Conservation (phyloP, 2,329 filamentous ascomycete species). For the Diaporthe ilicicola region DNA sequence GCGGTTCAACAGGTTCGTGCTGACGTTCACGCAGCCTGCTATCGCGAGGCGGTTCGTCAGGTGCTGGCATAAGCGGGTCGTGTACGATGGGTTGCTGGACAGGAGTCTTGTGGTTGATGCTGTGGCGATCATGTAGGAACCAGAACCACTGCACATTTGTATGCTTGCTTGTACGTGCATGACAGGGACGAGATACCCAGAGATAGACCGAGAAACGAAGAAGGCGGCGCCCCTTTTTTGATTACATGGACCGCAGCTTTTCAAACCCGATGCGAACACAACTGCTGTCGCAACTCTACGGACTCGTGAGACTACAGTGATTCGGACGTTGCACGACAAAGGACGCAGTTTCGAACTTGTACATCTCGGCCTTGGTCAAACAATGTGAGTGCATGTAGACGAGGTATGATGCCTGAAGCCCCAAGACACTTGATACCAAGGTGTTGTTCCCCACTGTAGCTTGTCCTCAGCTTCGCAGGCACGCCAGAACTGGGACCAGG, state of each 20-base stretch:
- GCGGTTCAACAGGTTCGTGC: conserved; percentile 57
- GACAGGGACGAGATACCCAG: neutral
- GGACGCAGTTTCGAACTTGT: no score
- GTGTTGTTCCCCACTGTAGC: no score
- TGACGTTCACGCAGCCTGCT: conserved; percentile 62
- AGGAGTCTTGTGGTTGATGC: conserved; percentile 40
- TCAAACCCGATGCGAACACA: no score
- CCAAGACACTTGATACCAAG: no score
- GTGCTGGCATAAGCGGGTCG: conserved; percentile 50
- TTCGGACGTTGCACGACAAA: no score
- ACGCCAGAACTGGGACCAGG: no score
- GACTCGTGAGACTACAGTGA: no score
- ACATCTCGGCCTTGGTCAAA: no score
- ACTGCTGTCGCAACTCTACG: no score
- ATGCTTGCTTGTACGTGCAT: neutral
- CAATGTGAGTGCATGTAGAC: no score
- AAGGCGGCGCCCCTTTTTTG: neutral
- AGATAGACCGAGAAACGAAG: neutral
- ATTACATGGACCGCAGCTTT: neutral
- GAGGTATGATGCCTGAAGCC: no score
- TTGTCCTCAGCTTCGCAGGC: no score
- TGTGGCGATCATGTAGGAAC: conserved; percentile 36
- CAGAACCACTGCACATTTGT: neutral
- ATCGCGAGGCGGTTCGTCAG: conserved; percentile 62
- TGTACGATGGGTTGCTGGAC: conserved; percentile 38